These are phyloP conservation scores for Beauveria sp. DNA, from an alignment of 2,329 filamentous ascomycete genomes.

Conservation along the genomic window DNA sequence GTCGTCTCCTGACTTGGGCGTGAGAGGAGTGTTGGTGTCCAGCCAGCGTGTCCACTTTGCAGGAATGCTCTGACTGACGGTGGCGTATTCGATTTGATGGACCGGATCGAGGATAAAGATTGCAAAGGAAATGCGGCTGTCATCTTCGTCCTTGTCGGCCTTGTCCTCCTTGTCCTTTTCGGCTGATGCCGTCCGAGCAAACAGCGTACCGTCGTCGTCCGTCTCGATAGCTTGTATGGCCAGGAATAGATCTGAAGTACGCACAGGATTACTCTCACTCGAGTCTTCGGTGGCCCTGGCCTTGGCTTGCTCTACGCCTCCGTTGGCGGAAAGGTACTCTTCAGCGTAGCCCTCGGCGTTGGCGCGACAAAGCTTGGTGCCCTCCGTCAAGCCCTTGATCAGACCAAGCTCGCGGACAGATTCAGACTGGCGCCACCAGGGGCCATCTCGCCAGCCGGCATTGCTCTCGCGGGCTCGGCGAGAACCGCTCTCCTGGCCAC, in stretches of 20 bases:
- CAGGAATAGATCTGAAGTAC: slow-evolving; percentile 90
- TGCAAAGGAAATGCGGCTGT: slow-evolving; percentile 64
- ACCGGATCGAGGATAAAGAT: slow-evolving; percentile 80
- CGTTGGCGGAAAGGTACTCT: slow-evolving; percentile 73
- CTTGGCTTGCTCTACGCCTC: slow-evolving; percentile 74
- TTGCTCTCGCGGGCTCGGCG: slow-evolving; percentile 52
- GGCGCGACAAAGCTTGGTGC: slow-evolving; percentile 83
- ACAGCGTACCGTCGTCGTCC: slow-evolving; percentile 57
- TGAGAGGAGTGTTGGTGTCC: slow-evolving; percentile 59
- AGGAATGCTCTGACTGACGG: slow-evolving; percentile 76
- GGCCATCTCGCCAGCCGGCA: slow-evolving; percentile 82
- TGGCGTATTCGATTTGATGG: slow-evolving; percentile 80
- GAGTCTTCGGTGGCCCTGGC: slow-evolving; percentile 71
- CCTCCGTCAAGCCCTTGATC: slow-evolving; percentile 74
- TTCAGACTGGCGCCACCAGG: slow-evolving; percentile 81
- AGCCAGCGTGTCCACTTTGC: slow-evolving; percentile 86
- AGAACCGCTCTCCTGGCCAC: slow-evolving; percentile 75
- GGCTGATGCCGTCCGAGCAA: slow-evolving; percentile 47
- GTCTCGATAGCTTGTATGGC: slow-evolving; percentile 81
- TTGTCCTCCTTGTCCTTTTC: slow-evolving; percentile 50
- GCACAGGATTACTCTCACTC: slow-evolving; percentile 79
- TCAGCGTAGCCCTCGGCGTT: slow-evolving; percentile 79
- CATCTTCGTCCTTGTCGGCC: slow-evolving; percentile 41
- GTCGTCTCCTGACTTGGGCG: slow-evolving; percentile 44
- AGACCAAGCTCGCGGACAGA: slow-evolving; percentile 67